Evolutionary conservation across 768 basidiomycete genomes (phyloP), one percentile per base, ranked within the genome.

Genomic region (Mycena venus): DNA sequence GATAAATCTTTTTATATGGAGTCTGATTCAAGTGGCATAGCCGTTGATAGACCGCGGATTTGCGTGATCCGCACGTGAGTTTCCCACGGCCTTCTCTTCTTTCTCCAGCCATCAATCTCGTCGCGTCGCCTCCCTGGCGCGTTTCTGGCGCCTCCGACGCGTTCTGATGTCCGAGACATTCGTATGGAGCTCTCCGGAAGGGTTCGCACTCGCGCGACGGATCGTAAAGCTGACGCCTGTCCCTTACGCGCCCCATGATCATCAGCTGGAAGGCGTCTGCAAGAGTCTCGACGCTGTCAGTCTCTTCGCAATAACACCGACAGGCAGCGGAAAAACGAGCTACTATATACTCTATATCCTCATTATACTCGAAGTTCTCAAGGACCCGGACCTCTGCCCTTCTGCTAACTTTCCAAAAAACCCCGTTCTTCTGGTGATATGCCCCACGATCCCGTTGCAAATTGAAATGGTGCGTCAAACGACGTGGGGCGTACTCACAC

Each of bases 311-410:
- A 64, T 81, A 17, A 69, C 70, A 5, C 77, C 75, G 10, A 81
- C 79, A 6, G 80, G 80, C 0, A 73, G 76, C n/a, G 80, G 80
- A 9, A 81, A 80, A 47, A 76, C 74, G 2, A 69, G 55, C 38
- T 76, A 79, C 53, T 69, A 42, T 11, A 59, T 51, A 6, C 59
- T 79, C 5, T 68, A 74, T 44, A 78, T 80, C 32, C 56, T 74
- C 25, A 68, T 80, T 19, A 51, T 78, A 4, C 70, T 62, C 12
- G 77, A 61, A 9, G 58, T 78, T 29, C 15, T 70, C 10, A 34
- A 70, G 11, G 42, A 75, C 17, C 78, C 73, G 5, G 9, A 44
- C 17, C 73, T 75, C 11, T 77, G 74, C 34, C 66, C 68, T 5
- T 27, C 63, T 6, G 73, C 61, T 4, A 61, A 55, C 21, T 75